Base-by-base conservation (phyloP, 1,284 basidiomycete genomes). In the Apiotrichum gracile region DNA sequence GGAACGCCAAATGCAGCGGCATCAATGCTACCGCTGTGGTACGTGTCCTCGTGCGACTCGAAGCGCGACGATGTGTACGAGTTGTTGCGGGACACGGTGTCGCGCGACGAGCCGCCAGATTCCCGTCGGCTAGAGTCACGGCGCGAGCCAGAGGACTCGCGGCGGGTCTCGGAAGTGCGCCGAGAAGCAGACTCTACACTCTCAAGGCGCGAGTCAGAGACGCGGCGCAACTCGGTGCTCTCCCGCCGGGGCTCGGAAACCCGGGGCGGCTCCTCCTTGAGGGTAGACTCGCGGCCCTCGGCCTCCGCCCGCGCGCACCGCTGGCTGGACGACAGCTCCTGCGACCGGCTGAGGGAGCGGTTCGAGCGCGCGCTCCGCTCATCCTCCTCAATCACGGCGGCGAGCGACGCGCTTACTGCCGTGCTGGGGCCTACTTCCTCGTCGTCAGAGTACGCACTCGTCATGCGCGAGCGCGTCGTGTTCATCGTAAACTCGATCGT, bases 401-500 rank as follows among this genome's bases (percentile, higher is more conserved):
- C 43, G 19, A 45, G 43, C 6, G 29, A 27, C 37, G 37, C 37
- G 33, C 37, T 10, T 19, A 17, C 13, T 38, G 37, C 37, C 26
- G 26, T 7, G 21, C 19, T 14, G 8, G 9, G 19, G 43, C 19
- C 22, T 40, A n/a, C 39, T 14, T 40, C 39, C 10, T 45, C 27
- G n/a, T 45, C 31, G n/a, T 38, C 46, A 4, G 31, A 46, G 44
- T 34, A 17, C 25, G 22, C 31, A 34, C 43, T 37, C 22, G 27
- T 26, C 24, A 43, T 49, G 5, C 49, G 45, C 3, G 49, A 51
- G 13, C 48, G 49, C 9, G 22, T 52, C 38, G 27, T 43, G 27
- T 40, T 48, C 42, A 77, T 79, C 4, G 87, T 88, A 68, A 82
- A 91, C 70, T 97, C 93, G 65, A 83, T 83, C 6, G 92, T 96